Evolutionary conservation across 2,329 filamentous ascomycete genomes (phyloP), one percentile per base, ranked within the genome.

Genomic region (Cladophialophora yegresii): DNA sequence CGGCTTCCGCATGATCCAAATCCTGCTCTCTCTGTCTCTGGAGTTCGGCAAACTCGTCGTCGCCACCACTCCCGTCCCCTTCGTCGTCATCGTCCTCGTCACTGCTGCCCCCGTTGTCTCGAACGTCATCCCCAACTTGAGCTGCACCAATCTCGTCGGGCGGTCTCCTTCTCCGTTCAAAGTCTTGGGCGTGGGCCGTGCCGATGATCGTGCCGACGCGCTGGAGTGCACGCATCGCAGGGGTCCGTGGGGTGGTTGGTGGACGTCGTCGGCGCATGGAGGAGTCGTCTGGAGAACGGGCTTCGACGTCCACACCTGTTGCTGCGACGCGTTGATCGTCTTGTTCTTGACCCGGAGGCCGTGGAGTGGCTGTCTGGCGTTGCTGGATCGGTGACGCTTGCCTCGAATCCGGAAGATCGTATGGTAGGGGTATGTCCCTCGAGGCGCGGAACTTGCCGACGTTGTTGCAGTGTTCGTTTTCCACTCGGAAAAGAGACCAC

Each of bases 381-480:
- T 33, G 49, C 36, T 61, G 58, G 36, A 36, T 51, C 22, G 60
- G 62, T 26, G 65, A 58, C 16, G 68, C 67, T 1, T 68, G 53
- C 9, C 59, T 63, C 13, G 65, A 62, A 3, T 62, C 58, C 6
- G 59, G 50, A 23, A 70, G 50, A 33, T 67, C 63, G 74, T 97
- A 98, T 0, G 93, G 93, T 0, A 98, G 82, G 0, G 92, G 92
- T 0, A 96, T 85, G 72, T 97, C 93, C 62, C 93, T 85, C 1
- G 89, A 92, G 3, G 95, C 95, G 69, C 96, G 92, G 83, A 96
- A 96, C 70, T 91, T 87, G 20, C 87, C 85, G 1, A 99, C 93
- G 71, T 97, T 96, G 61, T 89, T 88, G 77, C 92, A 96, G 78
- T 99, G 95, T 73, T 99, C 95, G 76, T 99, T 99, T 77, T 99